A percentile compares a stretch with the other conserved stretches of the same genome.
Conservation (phyloP, 306 rosid species). For the Nissolia schottii region DNA sequence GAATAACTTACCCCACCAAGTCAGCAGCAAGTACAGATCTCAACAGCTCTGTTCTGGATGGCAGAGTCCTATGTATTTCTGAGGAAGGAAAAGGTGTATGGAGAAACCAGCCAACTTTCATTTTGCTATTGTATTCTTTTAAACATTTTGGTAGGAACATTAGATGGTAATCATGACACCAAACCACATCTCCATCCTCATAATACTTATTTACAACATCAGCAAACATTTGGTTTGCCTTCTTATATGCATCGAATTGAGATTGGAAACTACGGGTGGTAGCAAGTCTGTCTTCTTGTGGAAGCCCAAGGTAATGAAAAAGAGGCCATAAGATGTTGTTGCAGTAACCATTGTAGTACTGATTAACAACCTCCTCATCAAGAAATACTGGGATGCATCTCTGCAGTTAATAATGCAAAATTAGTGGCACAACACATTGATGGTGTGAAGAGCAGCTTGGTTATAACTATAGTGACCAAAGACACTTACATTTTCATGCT, state of each 20-base stretch:
- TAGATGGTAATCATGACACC: constrained; percentile 97
- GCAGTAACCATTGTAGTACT: constrained; percentile 95
- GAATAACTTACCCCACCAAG: constrained; percentile 79
- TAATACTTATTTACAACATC: constrained; percentile 82
- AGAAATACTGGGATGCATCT: constrained; percentile 93
- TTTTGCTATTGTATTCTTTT: constrained; percentile 62
- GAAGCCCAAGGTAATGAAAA: constrained; percentile 91
- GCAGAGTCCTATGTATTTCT: constrained; percentile 89
- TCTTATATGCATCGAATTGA: constrained; percentile 91
- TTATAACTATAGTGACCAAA: neutral
- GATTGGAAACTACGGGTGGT: constrained; percentile 93
- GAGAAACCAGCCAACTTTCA: constrained; percentile 99
- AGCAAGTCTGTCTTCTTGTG: constrained; percentile 96
- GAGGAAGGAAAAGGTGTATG: constrained; percentile 99
- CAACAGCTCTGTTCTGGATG: constrained; percentile 80
- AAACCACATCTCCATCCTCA: constrained; percentile 90
- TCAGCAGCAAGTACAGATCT: constrained; percentile 96
- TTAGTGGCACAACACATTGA: neutral
- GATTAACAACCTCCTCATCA: constrained; percentile 87
- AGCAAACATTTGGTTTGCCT: constrained; percentile 91
- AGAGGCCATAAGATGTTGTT: constrained; percentile 98
- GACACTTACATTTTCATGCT: neutral
- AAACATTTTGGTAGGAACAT: constrained; percentile 95
- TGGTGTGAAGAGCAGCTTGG: neutral
- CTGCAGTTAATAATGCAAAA: constrained; percentile 42